Evolutionary conservation across 2,329 filamentous ascomycete species (phyloP), one percentile per base, ranked within the genome.

Genomic region (Alternaria solani): DNA sequence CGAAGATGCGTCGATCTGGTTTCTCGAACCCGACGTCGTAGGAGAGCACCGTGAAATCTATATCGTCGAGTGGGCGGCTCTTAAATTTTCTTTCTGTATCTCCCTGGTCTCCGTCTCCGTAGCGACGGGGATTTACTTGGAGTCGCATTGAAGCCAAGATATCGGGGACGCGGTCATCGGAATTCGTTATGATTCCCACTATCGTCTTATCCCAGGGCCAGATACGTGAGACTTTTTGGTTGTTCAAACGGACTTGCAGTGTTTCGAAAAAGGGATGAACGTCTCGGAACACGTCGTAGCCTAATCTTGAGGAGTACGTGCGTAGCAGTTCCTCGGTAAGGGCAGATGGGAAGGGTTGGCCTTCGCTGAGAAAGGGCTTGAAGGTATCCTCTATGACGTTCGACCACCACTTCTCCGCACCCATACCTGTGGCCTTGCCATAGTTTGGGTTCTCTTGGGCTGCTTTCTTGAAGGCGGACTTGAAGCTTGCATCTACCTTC

Each of bases 1-100:
- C 72, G 62, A 90, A 91, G 2, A 90, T 88, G 3, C 71, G 65
- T 8, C 59, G 63, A 53, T 87, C 80, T 0, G 88, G 88, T 71
- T 91, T 91, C 64, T 86, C 85, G 25, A 77, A 71, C 0, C 87
- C 88, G 5, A 86, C 84, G 66, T 89, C 87, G 64, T 90, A 90
- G 18, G 87, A 89, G 71, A 89, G 82, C 61, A 86, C 85, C 7
- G 85, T 80, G 61, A 89, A 88, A 67, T 86, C 83, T 43, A 89
- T 76, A 57, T 84, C 81, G 16, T 72, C 55, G 23, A 57, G 42
- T 2, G 4, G 1, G 14, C 30, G 69, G 58, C 66, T 70, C 64
- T 75, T 78, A 51, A 66, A 41, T 49, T 65, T 55, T 26, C 8
- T 55, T 20, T 5, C 44, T 66, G 1, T 65, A 69, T 2, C 70